phyloP scores from a whole-genome alignment of 768 basidiomycete genomes.

The Cystofilobasidium bisporidii region DNA sequence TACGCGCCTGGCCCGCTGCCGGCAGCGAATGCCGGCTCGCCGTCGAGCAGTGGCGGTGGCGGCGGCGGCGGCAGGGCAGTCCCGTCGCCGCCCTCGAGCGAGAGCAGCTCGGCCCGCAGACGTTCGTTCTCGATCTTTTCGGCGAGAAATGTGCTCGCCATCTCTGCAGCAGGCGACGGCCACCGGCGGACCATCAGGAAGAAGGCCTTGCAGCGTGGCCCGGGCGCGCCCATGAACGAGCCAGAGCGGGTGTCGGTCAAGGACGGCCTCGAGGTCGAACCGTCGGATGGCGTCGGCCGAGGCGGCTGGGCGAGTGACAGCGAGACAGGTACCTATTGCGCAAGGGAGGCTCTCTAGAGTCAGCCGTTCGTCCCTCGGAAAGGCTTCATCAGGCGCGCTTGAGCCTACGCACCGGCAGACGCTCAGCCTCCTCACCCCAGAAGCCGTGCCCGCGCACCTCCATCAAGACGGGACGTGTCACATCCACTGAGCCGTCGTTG shows the following conservation, averaged over 20 bases:
- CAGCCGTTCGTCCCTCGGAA: too few relatives aligned
- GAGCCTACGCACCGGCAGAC: slow-evolving; percentile 23
- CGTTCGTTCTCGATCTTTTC: slow-evolving; percentile 81
- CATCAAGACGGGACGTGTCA: slow-evolving; percentile 13
- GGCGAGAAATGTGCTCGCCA: slow-evolving; percentile 56
- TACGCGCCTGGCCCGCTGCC: neutral
- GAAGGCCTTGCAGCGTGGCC: slow-evolving; percentile 47
- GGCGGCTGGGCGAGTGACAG: slow-evolving; percentile 7
- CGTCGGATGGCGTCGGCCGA: too few relatives aligned
- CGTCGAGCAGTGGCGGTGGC: neutral
- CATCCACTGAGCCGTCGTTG: neutral
- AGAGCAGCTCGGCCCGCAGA: slow-evolving; percentile 50
- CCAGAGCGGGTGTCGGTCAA: neutral
- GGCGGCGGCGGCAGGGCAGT: neutral
- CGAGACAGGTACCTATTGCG: neutral
- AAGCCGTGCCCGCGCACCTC: slow-evolving; percentile 28
- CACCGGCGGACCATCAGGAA: slow-evolving; percentile 68
- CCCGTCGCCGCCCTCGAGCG: neutral
- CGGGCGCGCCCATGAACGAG: slow-evolving; percentile 1
- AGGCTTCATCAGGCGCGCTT: too few relatives aligned
- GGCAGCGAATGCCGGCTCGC: neutral
- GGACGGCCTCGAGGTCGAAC: neutral
- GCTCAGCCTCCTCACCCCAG: slow-evolving; percentile 28
- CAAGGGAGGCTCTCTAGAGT: too few relatives aligned
- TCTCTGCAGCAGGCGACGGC: slow-evolving; percentile 60